phyloP scores from a whole-genome alignment of 2,329 filamentous ascomycete genomes.

The Xylaria sp. region DNA sequence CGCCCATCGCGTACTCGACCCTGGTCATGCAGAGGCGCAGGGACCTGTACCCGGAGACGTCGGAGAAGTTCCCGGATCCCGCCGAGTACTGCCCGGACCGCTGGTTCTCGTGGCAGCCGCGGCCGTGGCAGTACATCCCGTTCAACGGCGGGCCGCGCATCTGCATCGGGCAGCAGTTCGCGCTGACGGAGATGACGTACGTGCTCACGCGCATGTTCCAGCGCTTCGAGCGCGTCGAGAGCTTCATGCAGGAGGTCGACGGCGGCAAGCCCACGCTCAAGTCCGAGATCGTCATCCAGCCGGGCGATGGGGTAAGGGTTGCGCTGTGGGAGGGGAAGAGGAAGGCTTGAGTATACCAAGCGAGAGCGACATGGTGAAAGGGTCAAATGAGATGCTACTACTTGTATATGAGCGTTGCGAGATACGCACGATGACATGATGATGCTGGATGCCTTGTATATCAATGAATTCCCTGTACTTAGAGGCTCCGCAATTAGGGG shows the following conservation, averaged over 20 bases:
- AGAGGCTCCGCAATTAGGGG: not conserved
- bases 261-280: constrained; percentile 65
- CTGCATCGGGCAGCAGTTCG: constrained; percentile 85
- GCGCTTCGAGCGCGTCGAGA: constrained; percentile 72
- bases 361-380: not conserved
- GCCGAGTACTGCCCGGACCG: constrained; percentile 72
- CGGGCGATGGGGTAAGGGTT: constrained; percentile 67
- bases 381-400: not conserved
- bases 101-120: constrained; percentile 72
- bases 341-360: constrained; percentile 34
- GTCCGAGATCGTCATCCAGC: constrained; percentile 69
- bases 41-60: constrained; percentile 68
- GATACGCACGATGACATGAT: not conserved
- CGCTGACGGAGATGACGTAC: constrained; percentile 80
- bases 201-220: constrained; percentile 79
- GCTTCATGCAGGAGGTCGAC: constrained; percentile 65
- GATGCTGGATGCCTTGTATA: constrained; percentile 4
- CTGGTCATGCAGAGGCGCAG: constrained; percentile 78
- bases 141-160: constrained; percentile 81
- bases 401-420: constrained; percentile 6
- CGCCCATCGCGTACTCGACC: constrained; percentile 72
- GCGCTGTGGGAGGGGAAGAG: constrained; percentile 63
- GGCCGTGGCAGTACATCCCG: constrained; percentile 77
- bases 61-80: constrained; percentile 59
- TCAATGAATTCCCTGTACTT: not conserved